Evolutionary conservation across 495 filamentous ascomycete species (phyloP), one percentile per base, ranked within the genome.

Genomic region (Cercophora samala): DNA sequence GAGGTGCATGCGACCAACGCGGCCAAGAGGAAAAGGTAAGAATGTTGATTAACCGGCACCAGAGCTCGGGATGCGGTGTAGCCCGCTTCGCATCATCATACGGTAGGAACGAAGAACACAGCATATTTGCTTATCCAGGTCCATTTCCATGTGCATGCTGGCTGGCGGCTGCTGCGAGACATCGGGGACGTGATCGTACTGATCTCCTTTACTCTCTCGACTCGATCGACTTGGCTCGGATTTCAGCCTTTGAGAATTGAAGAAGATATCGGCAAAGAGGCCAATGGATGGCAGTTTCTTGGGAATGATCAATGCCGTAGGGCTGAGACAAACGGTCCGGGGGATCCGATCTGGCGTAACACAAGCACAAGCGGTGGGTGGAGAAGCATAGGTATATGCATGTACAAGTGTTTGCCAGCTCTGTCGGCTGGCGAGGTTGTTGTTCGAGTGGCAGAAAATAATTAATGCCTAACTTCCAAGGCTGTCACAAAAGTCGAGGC

Each of bases 321-420:
- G 68, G 62, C 68, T 70, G 68, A 70, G 58, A 70, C 64, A 62
- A 62, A 4, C 55, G 60, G 37, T 58, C 64, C 55, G 64, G 52
- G 4, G 25, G 8, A 52, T 23, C 58, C 58, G 63, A 68, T 64
- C 11, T 53, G 51, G 62, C 21, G 55, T 23, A 22, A 32, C 53
- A 64, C 60, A 60, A n/a, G n/a, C n/a, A n/a, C n/a, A n/a, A n/a
- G n/a, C n/a, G n/a, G n/a, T n/a, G n/a, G n/a, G n/a, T n/a, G n/a
- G n/a, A n/a, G n/a, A n/a, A n/a, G n/a, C n/a, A n/a, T n/a, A n/a
- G n/a, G n/a, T n/a, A n/a, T n/a, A n/a, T n/a, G n/a, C n/a, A n/a
- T n/a, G n/a, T n/a, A n/a, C n/a, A n/a, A n/a, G n/a, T 19, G 53
- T 54, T 3, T 56, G 53, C 6, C 53, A 21, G 19, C n/a, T 46